Percentiles rank a stretch among this genome's conserved stretches.
These are phyloP conservation scores for Phytophthora syringae DNA, from an alignment of 352 stramenopile species.

Conservation along the genomic window DNA sequence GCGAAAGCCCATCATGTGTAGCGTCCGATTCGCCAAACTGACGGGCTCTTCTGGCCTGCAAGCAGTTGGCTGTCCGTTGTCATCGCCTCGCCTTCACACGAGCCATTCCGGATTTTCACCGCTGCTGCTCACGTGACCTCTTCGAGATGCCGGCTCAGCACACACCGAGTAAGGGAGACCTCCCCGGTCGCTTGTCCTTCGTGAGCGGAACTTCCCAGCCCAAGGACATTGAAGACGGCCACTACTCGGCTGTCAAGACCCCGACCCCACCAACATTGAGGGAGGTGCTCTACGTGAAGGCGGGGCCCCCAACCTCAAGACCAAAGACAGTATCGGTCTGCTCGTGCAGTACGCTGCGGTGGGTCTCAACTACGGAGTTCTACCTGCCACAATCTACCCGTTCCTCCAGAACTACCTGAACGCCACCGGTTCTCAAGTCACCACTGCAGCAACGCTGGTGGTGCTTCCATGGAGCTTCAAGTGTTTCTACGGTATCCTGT, in stretches of 20 bases:
- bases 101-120: conserved; percentile 5
- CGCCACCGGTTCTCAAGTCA: conserved; percentile 21
- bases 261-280: conserved; percentile 10
- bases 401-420: conserved; percentile 43
- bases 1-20: background rate
- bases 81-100: background rate
- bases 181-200: conserved; percentile 21
- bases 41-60: background rate
- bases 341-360: conserved; percentile 35
- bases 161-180: conserved; percentile 9
- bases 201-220: conserved; percentile 21
- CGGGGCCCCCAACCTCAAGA: conserved; percentile 19
- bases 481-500: conserved; percentile 35
- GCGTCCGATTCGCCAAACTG: background rate
- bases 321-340: conserved; percentile 36
- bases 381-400: conserved; percentile 39
- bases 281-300: conserved; percentile 32
- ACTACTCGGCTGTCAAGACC: conserved; percentile 10
- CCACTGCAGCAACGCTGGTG: conserved; percentile 36
- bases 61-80: background rate
- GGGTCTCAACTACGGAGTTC: conserved; percentile 32
- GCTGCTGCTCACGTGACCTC: background rate
- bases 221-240: conserved; percentile 22
- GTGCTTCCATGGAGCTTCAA: conserved; percentile 56
- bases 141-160: background rate